phyloP scores from a whole-genome alignment of 306 rosid genomes.

The Castanea crenata region DNA sequence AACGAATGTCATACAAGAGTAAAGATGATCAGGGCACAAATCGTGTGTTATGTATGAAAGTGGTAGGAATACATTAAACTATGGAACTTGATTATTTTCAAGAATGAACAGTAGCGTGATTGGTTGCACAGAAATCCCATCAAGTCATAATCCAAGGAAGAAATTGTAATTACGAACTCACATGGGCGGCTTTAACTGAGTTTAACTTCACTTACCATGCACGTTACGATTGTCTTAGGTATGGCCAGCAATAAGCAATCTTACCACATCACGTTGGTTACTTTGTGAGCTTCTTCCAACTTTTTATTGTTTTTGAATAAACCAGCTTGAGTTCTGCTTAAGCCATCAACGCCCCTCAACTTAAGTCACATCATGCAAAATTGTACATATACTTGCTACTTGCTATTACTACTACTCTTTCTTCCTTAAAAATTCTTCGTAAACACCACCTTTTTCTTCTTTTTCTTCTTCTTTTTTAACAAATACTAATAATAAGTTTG shows the following conservation, averaged over 20 bases:
- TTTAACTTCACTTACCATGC: constrained; percentile 67
- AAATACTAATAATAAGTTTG: not conserved
- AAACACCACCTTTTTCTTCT: not conserved
- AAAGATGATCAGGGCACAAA: too few species aligned
- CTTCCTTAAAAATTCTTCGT: not conserved
- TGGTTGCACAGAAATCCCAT: not conserved
- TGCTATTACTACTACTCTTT: too few species aligned
- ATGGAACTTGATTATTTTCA: too few species aligned
- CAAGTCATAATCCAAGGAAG: not conserved
- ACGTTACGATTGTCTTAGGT: constrained; percentile 55
- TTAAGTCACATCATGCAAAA: constrained; percentile 6
- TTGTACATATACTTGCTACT: not conserved
- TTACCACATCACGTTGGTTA: constrained; percentile 30
- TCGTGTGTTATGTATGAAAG: too few species aligned
- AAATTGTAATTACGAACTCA: not conserved
- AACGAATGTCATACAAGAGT: too few species aligned
- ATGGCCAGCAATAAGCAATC: constrained; percentile 47
- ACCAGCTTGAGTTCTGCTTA: not conserved
- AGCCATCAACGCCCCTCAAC: constrained; percentile 6
- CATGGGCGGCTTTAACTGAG: constrained; percentile 7
- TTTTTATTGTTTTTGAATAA: constrained; percentile 1
- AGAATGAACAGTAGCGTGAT: not conserved
- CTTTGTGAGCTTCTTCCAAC: not conserved
- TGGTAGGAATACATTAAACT: too few species aligned
- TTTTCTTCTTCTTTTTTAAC: not conserved